Conservation (phyloP, 2,329 filamentous ascomycete species). For the Tetracladium maxilliforme region DNA sequence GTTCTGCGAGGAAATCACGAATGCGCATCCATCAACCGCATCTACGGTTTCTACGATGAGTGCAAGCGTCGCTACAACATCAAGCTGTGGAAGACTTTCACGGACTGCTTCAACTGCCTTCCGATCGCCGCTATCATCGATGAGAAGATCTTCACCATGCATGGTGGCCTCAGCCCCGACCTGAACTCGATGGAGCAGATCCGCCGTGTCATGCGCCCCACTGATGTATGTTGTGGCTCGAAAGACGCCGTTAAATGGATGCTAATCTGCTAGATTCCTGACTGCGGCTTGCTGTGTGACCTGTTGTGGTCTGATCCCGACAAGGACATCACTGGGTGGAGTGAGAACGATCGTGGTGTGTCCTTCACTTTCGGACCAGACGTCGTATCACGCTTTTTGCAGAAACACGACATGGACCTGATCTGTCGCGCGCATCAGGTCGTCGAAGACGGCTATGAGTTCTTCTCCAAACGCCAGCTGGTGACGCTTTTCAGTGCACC, state of each 20-base stretch:
- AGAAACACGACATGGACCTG: constrained; percentile 99
- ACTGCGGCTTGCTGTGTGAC: constrained; percentile 94
- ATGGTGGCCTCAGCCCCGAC: constrained; percentile 91
- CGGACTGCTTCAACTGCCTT: constrained; percentile 98
- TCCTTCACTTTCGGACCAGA: constrained; percentile 98
- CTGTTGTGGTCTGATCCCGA: constrained; percentile 97
- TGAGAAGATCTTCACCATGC: constrained; percentile 99
- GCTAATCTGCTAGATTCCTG: constrained; percentile 97
- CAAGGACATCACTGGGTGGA: constrained; percentile 99
- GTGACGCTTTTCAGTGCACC: constrained; percentile 96
- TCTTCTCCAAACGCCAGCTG: constrained; percentile 96
- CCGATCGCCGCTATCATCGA: constrained; percentile 98
- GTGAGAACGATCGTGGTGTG: constrained; percentile 95
- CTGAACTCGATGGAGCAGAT: constrained; percentile 99
- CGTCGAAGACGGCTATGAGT: constrained; percentile 97
- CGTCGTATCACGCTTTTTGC: constrained; percentile 90
- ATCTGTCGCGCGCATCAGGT: constrained; percentile 98
- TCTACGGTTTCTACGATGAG: constrained; percentile 99
- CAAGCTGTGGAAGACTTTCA: constrained; percentile 99
- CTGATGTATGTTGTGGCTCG: constrained; percentile 67
- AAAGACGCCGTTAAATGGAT: constrained; percentile 14
- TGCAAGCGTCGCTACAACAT: constrained; percentile 99
- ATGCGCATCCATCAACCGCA: constrained; percentile 96
- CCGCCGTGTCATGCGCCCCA: constrained; percentile 94
- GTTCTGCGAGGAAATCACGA: constrained; percentile 97